phyloP scores from a whole-genome alignment of 73 alveolate genomes.

The Uronychia setigera region DNA sequence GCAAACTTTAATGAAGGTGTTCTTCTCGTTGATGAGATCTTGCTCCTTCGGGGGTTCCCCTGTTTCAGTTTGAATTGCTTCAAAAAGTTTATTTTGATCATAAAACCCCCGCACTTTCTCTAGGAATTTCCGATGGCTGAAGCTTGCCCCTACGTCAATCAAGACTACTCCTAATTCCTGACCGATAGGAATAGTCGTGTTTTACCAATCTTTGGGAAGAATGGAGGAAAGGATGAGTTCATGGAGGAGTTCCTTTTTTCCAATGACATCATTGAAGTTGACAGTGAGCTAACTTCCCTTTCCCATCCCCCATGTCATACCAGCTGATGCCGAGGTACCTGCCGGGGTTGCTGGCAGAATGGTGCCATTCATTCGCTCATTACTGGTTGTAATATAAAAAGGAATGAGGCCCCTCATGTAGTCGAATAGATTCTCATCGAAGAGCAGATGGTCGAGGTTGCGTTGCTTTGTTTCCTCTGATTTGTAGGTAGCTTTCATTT shows the following conservation, averaged over 20 bases:
- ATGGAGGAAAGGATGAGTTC: conserved; percentile 22
- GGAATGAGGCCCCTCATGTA: conserved; percentile 47
- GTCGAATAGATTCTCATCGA: conserved; percentile 39
- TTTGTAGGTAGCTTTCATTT: no score
- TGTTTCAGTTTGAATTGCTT: not conserved
- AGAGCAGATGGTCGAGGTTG: conserved; percentile 42
- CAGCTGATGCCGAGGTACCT: no score
- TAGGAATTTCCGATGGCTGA: conserved; percentile 14
- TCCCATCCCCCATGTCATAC: no score
- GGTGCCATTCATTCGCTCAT: conserved; percentile 6
- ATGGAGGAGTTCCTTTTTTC: conserved; percentile 38
- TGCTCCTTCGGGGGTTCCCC: conserved; percentile 9
- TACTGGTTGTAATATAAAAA: conserved; percentile 14
- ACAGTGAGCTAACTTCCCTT: conserved; percentile 20
- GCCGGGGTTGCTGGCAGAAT: conserved; percentile 14
- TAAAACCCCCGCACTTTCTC: conserved; percentile 34
- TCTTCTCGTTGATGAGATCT: not conserved
- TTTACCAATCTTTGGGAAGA: conserved; percentile 31
- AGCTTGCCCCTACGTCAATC: conserved; percentile 36
- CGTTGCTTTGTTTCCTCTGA: conserved; percentile 4
- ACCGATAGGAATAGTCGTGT: conserved; percentile 11
- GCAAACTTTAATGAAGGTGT: conserved; percentile 10
- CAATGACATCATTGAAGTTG: conserved; percentile 29
- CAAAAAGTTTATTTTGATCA: conserved; percentile 7
- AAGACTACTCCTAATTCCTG: conserved; percentile 39